phyloP scores from a whole-genome alignment of 2,329 filamentous ascomycete species.

The Ascochyta viciae-villosae region DNA sequence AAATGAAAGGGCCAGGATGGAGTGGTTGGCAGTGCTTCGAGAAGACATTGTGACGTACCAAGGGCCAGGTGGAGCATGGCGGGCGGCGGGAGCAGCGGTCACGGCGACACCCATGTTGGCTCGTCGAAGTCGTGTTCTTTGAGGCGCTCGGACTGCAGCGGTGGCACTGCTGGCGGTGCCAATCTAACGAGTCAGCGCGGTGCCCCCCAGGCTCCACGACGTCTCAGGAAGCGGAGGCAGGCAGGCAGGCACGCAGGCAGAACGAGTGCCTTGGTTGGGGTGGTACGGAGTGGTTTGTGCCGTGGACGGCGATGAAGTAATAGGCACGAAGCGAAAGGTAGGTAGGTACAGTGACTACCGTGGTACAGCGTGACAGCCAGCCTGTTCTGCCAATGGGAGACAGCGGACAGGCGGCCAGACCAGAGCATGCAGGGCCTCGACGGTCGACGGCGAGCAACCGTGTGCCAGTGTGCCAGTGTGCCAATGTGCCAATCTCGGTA shows the following conservation, averaged over 20 bases:
- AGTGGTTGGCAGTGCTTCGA: constrained; percentile 3
- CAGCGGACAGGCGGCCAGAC: constrained; percentile 6
- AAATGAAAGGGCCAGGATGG: constrained; percentile 17
- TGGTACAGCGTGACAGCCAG: background rate
- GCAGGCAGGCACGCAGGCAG: too few species aligned
- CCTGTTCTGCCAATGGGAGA: constrained; percentile 12
- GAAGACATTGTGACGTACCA: constrained; percentile 15
- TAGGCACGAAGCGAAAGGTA: background rate
- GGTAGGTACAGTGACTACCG: too few species aligned
- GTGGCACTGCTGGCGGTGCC: constrained; percentile 11
- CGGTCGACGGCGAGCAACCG: constrained; percentile 3
- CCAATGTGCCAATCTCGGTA: constrained; percentile 14
- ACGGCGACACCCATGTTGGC: constrained; percentile 12
- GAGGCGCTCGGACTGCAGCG: constrained; percentile 13
- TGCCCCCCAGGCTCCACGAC: background rate
- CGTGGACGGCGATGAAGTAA: background rate
- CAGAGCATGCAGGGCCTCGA: constrained; percentile 7
- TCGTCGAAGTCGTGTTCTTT: constrained; percentile 9
- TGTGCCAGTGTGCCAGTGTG: constrained; percentile 4
- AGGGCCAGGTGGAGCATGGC: constrained; percentile 4
- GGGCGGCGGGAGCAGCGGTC: constrained; percentile 7
- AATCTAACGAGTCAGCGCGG: constrained; percentile 19
- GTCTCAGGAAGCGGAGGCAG: constrained; percentile 10
- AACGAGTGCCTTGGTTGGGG: background rate
- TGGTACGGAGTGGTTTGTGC: background rate